Evolutionary conservation across 306 rosid species (phyloP).

Genomic region (Rubus parviflorus): DNA sequence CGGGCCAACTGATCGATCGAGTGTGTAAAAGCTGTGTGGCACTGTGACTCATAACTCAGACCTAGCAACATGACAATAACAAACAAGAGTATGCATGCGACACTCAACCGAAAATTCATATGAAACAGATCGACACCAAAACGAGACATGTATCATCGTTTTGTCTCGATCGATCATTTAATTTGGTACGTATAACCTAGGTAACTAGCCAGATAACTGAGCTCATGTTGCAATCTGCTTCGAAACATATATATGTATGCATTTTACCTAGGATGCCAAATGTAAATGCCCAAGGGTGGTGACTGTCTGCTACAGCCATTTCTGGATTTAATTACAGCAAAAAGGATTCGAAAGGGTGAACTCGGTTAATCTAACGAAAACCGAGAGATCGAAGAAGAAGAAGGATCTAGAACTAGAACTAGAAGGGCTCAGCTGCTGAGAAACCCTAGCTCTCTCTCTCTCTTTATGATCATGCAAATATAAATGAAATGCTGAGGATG

Average conservation of each 20-base stretch:
- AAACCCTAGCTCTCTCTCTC: slow-evolving; percentile 30
- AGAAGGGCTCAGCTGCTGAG: slow-evolving; percentile 23
- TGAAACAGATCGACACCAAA: background rate
- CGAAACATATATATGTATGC: background rate
- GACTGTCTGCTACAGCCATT: slow-evolving; percentile 41
- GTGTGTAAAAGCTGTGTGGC: background rate
- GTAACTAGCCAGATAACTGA: no score
- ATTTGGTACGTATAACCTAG: no score
- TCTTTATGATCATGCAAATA: slow-evolving; percentile 29
- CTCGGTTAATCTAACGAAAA: background rate
- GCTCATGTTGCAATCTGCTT: no score
- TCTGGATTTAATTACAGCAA: background rate
- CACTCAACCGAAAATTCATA: background rate
- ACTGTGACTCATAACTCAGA: slow-evolving; percentile 1
- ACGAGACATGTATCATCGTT: background rate
- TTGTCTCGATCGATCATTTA: no score
- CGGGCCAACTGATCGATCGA: background rate
- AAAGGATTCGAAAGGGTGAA: background rate
- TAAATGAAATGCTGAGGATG: slow-evolving; percentile 20
- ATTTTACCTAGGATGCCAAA: slow-evolving; percentile 76
- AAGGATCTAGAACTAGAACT: background rate
- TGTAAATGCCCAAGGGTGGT: slow-evolving; percentile 51
- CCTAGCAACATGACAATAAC: slow-evolving; percentile 5
- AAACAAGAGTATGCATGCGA: background rate
- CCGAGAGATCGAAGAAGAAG: background rate